These are phyloP conservation scores for Yamadazyma sp. DNA, from an alignment of 805 yeast genomes.

Conservation along the genomic window DNA sequence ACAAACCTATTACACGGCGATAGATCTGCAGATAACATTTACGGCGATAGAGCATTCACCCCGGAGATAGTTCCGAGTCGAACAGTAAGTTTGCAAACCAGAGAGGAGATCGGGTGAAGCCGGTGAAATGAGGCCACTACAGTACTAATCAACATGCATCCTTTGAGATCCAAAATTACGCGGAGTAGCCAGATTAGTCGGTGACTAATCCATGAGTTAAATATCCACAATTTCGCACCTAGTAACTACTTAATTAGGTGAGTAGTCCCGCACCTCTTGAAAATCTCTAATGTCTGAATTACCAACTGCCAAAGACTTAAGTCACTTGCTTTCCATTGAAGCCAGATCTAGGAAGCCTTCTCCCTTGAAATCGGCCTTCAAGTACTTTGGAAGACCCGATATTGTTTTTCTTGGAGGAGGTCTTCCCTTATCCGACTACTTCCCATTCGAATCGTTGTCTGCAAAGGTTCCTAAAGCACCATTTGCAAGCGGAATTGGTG, in stretches of 20 bases:
- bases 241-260: too few species aligned
- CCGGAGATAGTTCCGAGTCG: neutral
- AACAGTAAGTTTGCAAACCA: too few species aligned
- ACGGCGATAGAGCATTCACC: neutral
- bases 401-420: conserved; percentile 95
- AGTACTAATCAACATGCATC: too few species aligned
- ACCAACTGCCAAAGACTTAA: conserved; percentile 59
- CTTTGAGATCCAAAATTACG: too few species aligned
- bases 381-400: conserved; percentile 69
- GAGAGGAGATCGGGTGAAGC: too few species aligned
- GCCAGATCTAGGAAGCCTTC: conserved; percentile 75
- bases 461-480: conserved; percentile 80
- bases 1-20: neutral
- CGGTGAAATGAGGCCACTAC: too few species aligned
- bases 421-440: conserved; percentile 83
- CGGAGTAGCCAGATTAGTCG: too few species aligned
- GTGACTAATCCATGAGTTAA: too few species aligned
- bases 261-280: conserved; percentile 2
- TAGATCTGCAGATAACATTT: conserved; percentile 1
- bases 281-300: neutral
- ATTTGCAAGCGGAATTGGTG: conserved; percentile 73
- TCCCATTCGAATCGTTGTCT: conserved; percentile 81
- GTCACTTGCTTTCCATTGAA: conserved; percentile 75
- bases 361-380: conserved; percentile 81
- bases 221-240: neutral